Evolutionary conservation across 768 basidiomycete genomes (phyloP).

Genomic region (Pisolithus tinctorius): DNA sequence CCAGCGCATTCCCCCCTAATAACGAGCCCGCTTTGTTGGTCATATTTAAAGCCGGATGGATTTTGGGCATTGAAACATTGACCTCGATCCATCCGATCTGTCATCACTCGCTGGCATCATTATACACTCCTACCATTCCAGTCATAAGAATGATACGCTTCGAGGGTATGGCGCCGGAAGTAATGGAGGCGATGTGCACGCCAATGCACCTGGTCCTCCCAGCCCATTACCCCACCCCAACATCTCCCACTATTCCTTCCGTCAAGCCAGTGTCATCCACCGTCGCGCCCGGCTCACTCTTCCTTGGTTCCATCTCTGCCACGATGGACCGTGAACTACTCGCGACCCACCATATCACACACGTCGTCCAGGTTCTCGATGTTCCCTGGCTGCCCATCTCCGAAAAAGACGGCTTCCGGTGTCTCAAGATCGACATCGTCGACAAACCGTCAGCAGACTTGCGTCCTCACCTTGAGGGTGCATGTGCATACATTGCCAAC

Average conservation of each 20-base stretch:
- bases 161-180: slow-evolving; percentile 66
- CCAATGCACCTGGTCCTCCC: slow-evolving; percentile 73
- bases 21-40: not conserved
- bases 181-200: slow-evolving; percentile 80
- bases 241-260: slow-evolving; percentile 15
- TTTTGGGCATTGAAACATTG: slow-evolving; percentile 4
- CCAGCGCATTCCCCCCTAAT: slow-evolving; percentile 38
- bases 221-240: slow-evolving; percentile 19
- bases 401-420: slow-evolving; percentile 41
- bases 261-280: slow-evolving; percentile 7
- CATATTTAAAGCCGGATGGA: not conserved
- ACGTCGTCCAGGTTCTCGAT: slow-evolving; percentile 64
- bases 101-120: not conserved
- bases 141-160: slow-evolving; percentile 62
- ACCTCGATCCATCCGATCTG: not conserved
- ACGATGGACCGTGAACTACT: slow-evolving; percentile 51
- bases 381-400: slow-evolving; percentile 52
- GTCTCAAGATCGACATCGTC: slow-evolving; percentile 61
- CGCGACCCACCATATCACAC: slow-evolving; percentile 41
- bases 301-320: slow-evolving; percentile 61
- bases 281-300: slow-evolving; percentile 45
- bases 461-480: slow-evolving; percentile 59
- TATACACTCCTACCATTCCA: not conserved
- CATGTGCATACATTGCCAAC: slow-evolving; percentile 59
- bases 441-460: slow-evolving; percentile 59